Conservation (phyloP, 2,329 filamentous ascomycete genomes). For the Alternaria infectoria region DNA sequence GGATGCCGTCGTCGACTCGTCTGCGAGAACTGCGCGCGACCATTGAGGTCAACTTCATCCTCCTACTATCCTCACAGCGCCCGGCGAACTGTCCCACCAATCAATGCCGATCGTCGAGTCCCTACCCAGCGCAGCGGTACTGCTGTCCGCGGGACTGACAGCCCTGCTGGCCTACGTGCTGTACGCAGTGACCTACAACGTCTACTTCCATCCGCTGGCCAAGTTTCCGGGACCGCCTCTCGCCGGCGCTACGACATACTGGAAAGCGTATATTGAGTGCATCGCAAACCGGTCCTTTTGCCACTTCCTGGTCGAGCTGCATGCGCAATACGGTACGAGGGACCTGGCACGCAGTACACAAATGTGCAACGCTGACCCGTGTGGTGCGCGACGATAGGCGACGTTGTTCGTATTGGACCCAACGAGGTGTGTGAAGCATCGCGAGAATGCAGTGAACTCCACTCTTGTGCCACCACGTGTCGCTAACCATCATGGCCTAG, state of each 20-base stretch:
- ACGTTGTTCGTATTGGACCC: slow-evolving; percentile 36
- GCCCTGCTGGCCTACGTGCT: slow-evolving; percentile 20
- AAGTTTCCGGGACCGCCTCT: slow-evolving; percentile 51
- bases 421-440: slow-evolving; percentile 30
- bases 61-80: neutral
- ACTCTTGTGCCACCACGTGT: neutral
- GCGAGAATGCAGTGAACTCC: neutral
- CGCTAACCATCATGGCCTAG: slow-evolving; percentile 30
- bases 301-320: slow-evolving; percentile 32
- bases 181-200: slow-evolving; percentile 38
- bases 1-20: neutral
- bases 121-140: slow-evolving; percentile 1
- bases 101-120: slow-evolving; percentile 1
- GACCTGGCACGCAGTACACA: neutral
- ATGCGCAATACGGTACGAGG: slow-evolving; percentile 33
- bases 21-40: neutral
- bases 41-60: neutral
- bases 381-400: slow-evolving; percentile 19
- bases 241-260: slow-evolving; percentile 30
- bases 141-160: slow-evolving; percentile 20
- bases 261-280: slow-evolving; percentile 40
- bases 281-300: slow-evolving; percentile 36
- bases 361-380: slow-evolving; percentile 11
- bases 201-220: slow-evolving; percentile 52
- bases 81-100: neutral